phyloP scores from a whole-genome alignment of 2,329 filamentous ascomycete species.

The Cadophora sp. region DNA sequence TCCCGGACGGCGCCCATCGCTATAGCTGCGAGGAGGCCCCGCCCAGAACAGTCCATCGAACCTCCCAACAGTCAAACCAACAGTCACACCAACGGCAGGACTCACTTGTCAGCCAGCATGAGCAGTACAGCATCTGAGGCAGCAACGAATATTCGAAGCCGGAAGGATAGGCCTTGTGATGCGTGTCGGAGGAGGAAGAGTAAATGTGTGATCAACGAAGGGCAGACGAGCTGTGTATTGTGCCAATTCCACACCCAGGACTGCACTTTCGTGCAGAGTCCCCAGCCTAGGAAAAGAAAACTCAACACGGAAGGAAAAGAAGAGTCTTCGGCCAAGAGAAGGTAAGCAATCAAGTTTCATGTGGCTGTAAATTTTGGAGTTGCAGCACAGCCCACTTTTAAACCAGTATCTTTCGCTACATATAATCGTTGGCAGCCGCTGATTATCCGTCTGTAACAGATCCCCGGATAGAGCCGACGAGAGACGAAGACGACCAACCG shows the following conservation, averaged over 20 bases:
- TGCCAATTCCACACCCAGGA: constrained; percentile 81
- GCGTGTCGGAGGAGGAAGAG: constrained; percentile 76
- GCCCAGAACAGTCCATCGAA: constrained; percentile 38
- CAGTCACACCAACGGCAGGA: constrained; percentile 32
- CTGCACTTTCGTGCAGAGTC: constrained; percentile 80
- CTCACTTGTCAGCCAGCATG: constrained; percentile 52
- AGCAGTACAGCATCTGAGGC: constrained; percentile 60
- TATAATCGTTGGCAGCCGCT: constrained; percentile 27
- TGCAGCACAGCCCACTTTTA: constrained; percentile 28
- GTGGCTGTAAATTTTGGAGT: not conserved
- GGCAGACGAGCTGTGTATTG: constrained; percentile 73
- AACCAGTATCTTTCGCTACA: constrained; percentile 23
- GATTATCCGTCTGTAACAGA: constrained; percentile 48
- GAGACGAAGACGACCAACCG: constrained; percentile 58
- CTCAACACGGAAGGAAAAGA: constrained; percentile 63
- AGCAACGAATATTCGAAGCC: constrained; percentile 50
- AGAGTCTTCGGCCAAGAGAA: constrained; percentile 70
- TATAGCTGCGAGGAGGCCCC: constrained; percentile 67
- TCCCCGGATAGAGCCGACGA: constrained; percentile 63
- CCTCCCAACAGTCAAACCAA: constrained; percentile 24
- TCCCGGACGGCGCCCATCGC: constrained; percentile 69
- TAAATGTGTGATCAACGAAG: constrained; percentile 81
- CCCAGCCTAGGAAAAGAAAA: constrained; percentile 81
- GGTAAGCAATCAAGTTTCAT: constrained; percentile 53
- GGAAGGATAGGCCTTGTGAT: constrained; percentile 68